A percentile compares a stretch with the other conserved stretches of the same genome.
Conservation (phyloP, 345 rosid species). For the Ceriops tagal region DNA sequence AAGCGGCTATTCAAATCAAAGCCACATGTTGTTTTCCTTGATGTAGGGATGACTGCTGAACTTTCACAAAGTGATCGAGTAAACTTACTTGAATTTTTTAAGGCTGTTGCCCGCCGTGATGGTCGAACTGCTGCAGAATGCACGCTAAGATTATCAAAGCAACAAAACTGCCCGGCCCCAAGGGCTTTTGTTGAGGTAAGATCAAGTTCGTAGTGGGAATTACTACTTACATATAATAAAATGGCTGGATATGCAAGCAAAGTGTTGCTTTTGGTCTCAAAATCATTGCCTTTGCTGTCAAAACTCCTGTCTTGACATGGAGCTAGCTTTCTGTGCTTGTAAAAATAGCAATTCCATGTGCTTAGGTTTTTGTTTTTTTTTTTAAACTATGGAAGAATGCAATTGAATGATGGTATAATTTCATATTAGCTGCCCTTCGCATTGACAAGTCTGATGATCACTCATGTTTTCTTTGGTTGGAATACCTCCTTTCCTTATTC, state of each 20-base stretch:
- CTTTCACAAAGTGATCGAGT: constrained; percentile 75
- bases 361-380: no score
- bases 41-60: constrained; percentile 99
- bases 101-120: constrained; percentile 88
- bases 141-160: constrained; percentile 73
- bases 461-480: not conserved
- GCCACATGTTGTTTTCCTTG: constrained; percentile 95
- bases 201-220: not conserved
- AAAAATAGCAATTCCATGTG: no score
- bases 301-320: no score
- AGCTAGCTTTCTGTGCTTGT: no score
- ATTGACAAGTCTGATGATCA: not conserved
- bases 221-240: no score
- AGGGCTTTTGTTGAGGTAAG: constrained; percentile 68
- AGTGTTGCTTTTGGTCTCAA: no score
- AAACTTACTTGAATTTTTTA: constrained; percentile 81
- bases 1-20: constrained; percentile 67
- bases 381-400: no score
- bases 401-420: not conserved
- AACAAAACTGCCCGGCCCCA: constrained; percentile 88
- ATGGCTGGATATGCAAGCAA: no score
- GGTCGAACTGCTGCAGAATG: constrained; percentile 89
- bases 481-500: not conserved
- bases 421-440: not conserved
- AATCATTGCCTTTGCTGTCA: no score